phyloP scores from a whole-genome alignment of 2,329 filamentous ascomycete species.

The Arthroderma uncinatum region DNA sequence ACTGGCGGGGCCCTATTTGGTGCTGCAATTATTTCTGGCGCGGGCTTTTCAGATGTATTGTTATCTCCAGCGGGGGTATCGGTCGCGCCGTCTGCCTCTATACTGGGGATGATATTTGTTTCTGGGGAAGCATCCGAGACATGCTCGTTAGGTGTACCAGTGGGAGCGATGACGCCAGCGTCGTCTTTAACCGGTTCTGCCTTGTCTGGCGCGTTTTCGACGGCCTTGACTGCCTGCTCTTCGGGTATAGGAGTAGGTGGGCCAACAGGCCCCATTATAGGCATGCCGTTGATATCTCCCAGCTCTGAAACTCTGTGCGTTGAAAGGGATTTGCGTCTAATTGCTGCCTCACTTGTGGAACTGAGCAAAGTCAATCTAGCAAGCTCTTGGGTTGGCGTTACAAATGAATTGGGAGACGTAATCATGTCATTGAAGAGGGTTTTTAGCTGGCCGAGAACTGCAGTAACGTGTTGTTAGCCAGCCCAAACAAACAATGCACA shows the following conservation, averaged over 20 bases:
- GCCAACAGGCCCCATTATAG: conserved; percentile 37
- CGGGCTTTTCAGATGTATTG: not conserved
- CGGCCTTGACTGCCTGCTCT: conserved; percentile 6
- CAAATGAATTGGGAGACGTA: conserved; percentile 48
- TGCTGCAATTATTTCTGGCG: conserved; percentile 21
- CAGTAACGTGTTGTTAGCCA: not conserved
- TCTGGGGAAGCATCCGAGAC: conserved; percentile 7
- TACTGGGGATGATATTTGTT: not conserved
- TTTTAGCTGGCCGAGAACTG: conserved; percentile 65
- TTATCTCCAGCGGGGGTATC: not conserved
- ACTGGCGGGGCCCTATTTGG: conserved; percentile 47
- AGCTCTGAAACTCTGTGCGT: conserved; percentile 23
- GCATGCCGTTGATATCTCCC: conserved; percentile 36
- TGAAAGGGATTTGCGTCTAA: conserved; percentile 39
- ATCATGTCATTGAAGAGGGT: conserved; percentile 61
- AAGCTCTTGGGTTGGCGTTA: conserved; percentile 63
- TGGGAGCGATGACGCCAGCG: conserved; percentile 25
- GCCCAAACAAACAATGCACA: conserved; percentile 11
- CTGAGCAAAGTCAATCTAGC: conserved; percentile 67
- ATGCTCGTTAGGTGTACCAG: conserved; percentile 14
- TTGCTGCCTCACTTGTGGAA: conserved; percentile 43
- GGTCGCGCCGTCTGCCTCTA: not conserved
- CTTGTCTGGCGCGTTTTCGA: conserved; percentile 7
- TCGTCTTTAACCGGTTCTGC: conserved; percentile 17
- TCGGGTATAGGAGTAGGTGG: conserved; percentile 22